Conservation (phyloP, 208 protist species). For the Trypanosoma congolense region DNA sequence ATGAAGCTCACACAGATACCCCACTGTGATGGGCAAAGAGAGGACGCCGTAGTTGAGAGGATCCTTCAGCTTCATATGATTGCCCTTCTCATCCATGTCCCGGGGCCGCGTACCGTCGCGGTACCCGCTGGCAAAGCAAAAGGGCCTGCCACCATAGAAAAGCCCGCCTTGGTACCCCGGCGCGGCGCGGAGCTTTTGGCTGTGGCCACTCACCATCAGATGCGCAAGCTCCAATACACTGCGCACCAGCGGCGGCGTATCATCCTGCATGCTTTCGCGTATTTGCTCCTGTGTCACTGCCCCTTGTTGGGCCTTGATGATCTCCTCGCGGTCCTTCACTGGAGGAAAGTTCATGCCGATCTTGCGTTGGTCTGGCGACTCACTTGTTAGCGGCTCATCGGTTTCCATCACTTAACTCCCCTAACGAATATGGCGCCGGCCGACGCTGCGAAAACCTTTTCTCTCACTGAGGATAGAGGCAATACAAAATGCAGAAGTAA, state of each 20-base stretch:
- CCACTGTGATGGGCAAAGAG: slow-evolving; percentile 62
- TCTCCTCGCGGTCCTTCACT: slow-evolving; percentile 50
- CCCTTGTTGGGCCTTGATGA: slow-evolving; percentile 37
- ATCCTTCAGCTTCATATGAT: slow-evolving; percentile 80
- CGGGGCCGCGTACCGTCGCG: slow-evolving; percentile 56
- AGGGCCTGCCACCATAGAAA: slow-evolving; percentile 69
- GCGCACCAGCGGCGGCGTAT: slow-evolving; percentile 76
- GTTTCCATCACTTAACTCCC: neutral
- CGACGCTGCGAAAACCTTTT: too few species aligned
- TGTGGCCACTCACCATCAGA: slow-evolving; percentile 76
- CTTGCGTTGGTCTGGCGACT: slow-evolving; percentile 4
- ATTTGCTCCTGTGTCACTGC: slow-evolving; percentile 43
- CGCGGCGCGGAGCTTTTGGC: slow-evolving; percentile 60
- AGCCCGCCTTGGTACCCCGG: slow-evolving; percentile 78
- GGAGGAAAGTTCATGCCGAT: slow-evolving; percentile 72
- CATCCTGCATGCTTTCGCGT: slow-evolving; percentile 46
- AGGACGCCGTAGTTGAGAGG: slow-evolving; percentile 67
- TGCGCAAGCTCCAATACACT: slow-evolving; percentile 77
- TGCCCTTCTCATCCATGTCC: slow-evolving; percentile 81
- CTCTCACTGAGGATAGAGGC: too few species aligned
- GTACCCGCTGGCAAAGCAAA: slow-evolving; percentile 79
- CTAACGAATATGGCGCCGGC: too few species aligned
- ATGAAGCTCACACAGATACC: slow-evolving; percentile 76
- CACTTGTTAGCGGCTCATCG: neutral
- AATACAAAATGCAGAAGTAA: too few species aligned